Evolutionary conservation across 2,329 filamentous ascomycete species (phyloP), one percentile per base, ranked within the genome.

Genomic region (Orbilia oligospora): DNA sequence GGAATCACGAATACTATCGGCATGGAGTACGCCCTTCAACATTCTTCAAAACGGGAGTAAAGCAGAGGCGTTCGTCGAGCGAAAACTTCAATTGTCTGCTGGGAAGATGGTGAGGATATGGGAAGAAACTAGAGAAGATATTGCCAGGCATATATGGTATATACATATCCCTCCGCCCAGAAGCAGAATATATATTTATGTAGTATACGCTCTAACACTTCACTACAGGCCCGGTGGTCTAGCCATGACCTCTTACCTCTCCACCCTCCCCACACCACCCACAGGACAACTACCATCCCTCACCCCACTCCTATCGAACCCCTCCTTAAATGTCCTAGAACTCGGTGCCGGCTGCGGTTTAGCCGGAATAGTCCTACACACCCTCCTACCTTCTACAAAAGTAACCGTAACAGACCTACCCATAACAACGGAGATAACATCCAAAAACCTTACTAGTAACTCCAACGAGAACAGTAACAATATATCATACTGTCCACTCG

Each of bases 101-200:
- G 83, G 84, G 22, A 81, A 84, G 5, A 82, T 82, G 4, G 81
- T 90, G 9, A 83, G 84, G 38, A 88, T 92, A 53, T 90, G 88
- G 86, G 91, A 93, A 83, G 91, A 92, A 81, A 91, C 90, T 0
- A 90, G 91, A 3, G 91, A 93, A 82, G 91, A 90, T 82, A 92
- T 93, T 81, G 91, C 91, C 5, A 86, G 90, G 49, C 91, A 93
- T 84, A 86, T 92, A 61, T 93, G 91, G 91, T 91, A 86, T 51
- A 24, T n/a, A n/a, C n/a, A n/a, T 27, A 53, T 27, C 30, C 20
- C 36, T 30, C 48, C 20, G 14, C 20, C n/a, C n/a, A n/a, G n/a
- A n/a, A n/a, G n/a, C n/a, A n/a, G n/a, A n/a, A n/a, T n/a, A n/a
- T n/a, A 87, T 84, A 90, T 65, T 85, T 87, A 56, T 83, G 85